Conservation (phyloP, 1,284 basidiomycete genomes). For the Ceratobasidium theobromae region DNA sequence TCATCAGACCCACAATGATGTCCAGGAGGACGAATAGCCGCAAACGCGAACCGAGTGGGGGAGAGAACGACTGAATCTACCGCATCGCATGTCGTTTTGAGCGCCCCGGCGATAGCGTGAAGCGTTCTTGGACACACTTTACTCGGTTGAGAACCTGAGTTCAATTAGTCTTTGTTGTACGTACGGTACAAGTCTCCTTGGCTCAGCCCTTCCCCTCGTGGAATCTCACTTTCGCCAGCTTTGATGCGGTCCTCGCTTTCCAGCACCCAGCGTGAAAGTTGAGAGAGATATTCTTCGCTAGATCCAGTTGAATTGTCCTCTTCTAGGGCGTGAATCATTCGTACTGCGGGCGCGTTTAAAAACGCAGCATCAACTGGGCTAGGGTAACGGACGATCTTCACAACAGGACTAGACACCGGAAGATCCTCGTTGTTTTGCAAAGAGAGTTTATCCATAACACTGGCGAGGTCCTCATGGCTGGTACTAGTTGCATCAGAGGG, state of each 20-base stretch:
- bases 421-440: not conserved
- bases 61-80: constrained; percentile 55
- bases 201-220: constrained; percentile 54
- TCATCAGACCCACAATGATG: constrained; percentile 89
- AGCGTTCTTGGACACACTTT: constrained; percentile 70
- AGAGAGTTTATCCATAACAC: constrained; percentile 51
- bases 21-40: constrained; percentile 83
- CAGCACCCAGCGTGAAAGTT: constrained; percentile 59
- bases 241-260: constrained; percentile 67
- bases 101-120: constrained; percentile 71
- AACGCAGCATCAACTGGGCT: constrained; percentile 42
- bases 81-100: constrained; percentile 81
- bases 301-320: constrained; percentile 46
- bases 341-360: constrained; percentile 63
- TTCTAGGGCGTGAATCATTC: constrained; percentile 70
- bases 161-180: constrained; percentile 42
- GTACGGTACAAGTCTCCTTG: constrained; percentile 85
- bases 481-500: not conserved
- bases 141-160: constrained; percentile 6
- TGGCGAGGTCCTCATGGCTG: not conserved
- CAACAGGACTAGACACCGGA: not conserved
- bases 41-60: constrained; percentile 62
- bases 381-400: constrained; percentile 21
- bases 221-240: constrained; percentile 75
- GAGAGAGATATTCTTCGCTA: constrained; percentile 55